These are phyloP conservation scores for Eimeria maxima DNA, from an alignment of 169 alveolate genomes.

Conservation along the genomic window DNA sequence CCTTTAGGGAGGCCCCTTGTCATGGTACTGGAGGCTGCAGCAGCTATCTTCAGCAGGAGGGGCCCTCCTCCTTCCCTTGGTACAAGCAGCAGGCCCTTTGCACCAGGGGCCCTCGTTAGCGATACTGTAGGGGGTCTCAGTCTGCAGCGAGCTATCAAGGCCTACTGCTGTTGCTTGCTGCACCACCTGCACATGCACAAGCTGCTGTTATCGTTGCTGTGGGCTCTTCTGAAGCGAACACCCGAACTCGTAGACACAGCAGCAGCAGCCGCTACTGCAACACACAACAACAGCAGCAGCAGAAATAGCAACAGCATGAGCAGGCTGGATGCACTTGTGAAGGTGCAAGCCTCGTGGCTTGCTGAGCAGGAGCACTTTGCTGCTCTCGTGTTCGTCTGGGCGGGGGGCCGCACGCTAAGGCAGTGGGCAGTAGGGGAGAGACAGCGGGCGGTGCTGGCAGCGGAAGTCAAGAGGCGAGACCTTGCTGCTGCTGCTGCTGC, in stretches of 20 bases:
- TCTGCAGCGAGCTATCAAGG: slow-evolving; percentile 60
- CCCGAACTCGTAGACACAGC: slow-evolving; percentile 51
- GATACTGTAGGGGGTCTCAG: slow-evolving; percentile 73
- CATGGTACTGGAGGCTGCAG: slow-evolving; percentile 47
- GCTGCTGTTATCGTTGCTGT: slow-evolving; percentile 51
- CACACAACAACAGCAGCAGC: slow-evolving; percentile 56
- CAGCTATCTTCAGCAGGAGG: slow-evolving; percentile 55
- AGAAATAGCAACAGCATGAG: slow-evolving; percentile 49
- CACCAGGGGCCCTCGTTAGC: slow-evolving; percentile 38
- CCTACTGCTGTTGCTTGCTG: slow-evolving; percentile 80
- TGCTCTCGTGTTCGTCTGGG: slow-evolving; percentile 72
- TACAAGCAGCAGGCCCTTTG: neutral
- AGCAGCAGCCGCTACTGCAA: neutral
- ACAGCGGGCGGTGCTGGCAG: slow-evolving; percentile 60
- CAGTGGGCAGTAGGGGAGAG: slow-evolving; percentile 82
- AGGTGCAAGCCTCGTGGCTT: slow-evolving; percentile 48
- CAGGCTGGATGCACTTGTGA: neutral
- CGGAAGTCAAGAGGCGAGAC: slow-evolving; percentile 65
- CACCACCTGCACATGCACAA: slow-evolving; percentile 79
- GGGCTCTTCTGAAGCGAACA: neutral
- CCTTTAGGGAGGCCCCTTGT: slow-evolving; percentile 42
- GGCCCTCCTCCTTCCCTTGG: slow-evolving; percentile 31
- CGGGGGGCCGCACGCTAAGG: slow-evolving; percentile 65
- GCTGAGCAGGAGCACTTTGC: slow-evolving; percentile 61
- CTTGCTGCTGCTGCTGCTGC: slow-evolving; percentile 63